phyloP scores from a whole-genome alignment of 352 stramenopile genomes.

The Phytophthora cactorum region DNA sequence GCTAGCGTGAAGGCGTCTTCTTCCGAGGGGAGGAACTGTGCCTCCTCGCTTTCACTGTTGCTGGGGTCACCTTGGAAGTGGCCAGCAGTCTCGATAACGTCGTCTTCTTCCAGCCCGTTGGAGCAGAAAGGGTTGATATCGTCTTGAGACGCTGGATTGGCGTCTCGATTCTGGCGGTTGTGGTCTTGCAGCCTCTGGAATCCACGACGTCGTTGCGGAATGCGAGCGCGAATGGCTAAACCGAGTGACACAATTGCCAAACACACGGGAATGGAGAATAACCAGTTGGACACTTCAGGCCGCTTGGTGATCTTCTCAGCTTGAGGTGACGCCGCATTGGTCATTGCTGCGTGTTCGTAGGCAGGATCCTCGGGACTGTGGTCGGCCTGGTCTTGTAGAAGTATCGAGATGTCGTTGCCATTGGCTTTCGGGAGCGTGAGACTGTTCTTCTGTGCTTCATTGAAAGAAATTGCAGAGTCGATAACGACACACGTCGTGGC shows the following conservation, averaged over 20 bases:
- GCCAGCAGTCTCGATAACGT: constrained; percentile 42
- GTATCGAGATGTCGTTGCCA: constrained; percentile 34
- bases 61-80: constrained; percentile 33
- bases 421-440: constrained; percentile 26
- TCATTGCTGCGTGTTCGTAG: constrained; percentile 16
- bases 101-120: constrained; percentile 26
- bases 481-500: constrained; percentile 28
- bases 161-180: constrained; percentile 17
- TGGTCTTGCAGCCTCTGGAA: constrained; percentile 53
- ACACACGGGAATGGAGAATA: constrained; percentile 47
- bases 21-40: constrained; percentile 25
- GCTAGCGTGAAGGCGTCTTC: constrained; percentile 18
- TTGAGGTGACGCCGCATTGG: constrained; percentile 13
- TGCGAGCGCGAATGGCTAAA: constrained; percentile 38
- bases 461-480: background rate
- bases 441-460: constrained; percentile 5
- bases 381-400: constrained; percentile 32
- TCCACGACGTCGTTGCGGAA: constrained; percentile 12
- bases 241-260: constrained; percentile 52
- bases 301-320: constrained; percentile 5
- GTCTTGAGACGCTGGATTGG: constrained; percentile 34
- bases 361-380: constrained; percentile 10
- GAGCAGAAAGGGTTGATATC: constrained; percentile 83
- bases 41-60: constrained; percentile 29
- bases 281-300: constrained; percentile 46